Conservation (phyloP, 495 filamentous ascomycete genomes). For the Sordaria brevicollis region DNA sequence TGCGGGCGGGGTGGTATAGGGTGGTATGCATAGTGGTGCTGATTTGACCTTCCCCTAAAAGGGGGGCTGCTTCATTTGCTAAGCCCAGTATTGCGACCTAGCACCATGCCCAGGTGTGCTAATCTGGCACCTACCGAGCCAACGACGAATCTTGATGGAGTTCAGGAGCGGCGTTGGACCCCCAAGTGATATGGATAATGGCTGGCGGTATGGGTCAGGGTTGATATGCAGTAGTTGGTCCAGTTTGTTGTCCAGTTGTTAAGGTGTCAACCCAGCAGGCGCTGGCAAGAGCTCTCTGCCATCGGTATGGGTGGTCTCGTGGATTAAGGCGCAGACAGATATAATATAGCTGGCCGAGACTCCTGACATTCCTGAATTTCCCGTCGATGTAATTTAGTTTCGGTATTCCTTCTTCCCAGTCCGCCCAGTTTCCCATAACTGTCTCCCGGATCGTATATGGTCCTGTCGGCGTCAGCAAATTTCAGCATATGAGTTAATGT, state of each 20-base stretch:
- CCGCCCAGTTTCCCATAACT: not conserved
- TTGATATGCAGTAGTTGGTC: not conserved
- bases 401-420: not conserved
- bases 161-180: not conserved
- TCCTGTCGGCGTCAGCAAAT: not conserved
- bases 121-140: not conserved
- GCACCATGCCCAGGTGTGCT: not conserved
- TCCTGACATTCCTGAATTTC: not conserved
- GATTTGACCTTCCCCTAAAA: not conserved
- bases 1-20: conserved; percentile 2
- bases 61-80: not conserved
- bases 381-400: not conserved
- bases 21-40: not conserved
- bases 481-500: not conserved
- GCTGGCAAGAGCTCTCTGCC: not conserved
- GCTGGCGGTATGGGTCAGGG: not conserved
- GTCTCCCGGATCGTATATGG: not conserved
- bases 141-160: not conserved
- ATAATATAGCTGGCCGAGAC: not conserved
- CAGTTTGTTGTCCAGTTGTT: not conserved
- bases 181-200: not conserved
- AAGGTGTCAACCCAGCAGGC: not conserved
- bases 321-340: not conserved
- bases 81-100: not conserved
- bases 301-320: not conserved